These are phyloP conservation scores for Stipa capillata DNA, from an alignment of 176 grass and related monocot species.

Conservation along the genomic window DNA sequence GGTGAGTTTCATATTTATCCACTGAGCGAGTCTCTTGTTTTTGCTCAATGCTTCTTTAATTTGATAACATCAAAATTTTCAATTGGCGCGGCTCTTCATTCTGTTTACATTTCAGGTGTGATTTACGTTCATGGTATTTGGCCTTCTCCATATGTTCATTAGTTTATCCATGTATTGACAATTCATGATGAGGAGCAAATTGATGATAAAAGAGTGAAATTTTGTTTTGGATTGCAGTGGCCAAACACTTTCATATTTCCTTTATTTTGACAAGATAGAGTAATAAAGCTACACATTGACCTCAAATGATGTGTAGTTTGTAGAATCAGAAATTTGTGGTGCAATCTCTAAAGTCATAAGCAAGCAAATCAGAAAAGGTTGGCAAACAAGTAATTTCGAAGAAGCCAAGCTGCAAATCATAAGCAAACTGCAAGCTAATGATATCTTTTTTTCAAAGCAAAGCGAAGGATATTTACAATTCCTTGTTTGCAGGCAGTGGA, in stretches of 20 bases:
- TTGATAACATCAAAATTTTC: background rate
- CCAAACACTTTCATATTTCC: background rate
- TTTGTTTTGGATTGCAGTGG: background rate
- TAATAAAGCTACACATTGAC: background rate
- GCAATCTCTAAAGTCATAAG: background rate
- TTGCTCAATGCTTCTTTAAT: background rate
- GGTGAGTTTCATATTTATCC: constrained; percentile 33
- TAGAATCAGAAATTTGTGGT: background rate
- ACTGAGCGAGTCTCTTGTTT: background rate
- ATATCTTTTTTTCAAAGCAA: background rate
- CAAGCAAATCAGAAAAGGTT: background rate
- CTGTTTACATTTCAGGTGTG: background rate
- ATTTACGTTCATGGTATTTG: background rate
- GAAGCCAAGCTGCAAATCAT: background rate
- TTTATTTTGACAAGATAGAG: background rate
- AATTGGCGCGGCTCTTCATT: background rate
- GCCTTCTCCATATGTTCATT: background rate
- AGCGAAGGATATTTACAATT: background rate
- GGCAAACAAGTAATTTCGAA: background rate
- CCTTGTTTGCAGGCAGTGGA: constrained; percentile 50
- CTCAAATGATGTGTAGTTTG: background rate
- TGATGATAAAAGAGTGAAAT: background rate
- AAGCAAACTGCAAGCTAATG: background rate
- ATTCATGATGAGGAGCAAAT: background rate
- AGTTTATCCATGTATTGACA: background rate